These are phyloP conservation scores for Diatrype stigma DNA, from an alignment of 2,329 filamentous ascomycete species.

Conservation along the genomic window DNA sequence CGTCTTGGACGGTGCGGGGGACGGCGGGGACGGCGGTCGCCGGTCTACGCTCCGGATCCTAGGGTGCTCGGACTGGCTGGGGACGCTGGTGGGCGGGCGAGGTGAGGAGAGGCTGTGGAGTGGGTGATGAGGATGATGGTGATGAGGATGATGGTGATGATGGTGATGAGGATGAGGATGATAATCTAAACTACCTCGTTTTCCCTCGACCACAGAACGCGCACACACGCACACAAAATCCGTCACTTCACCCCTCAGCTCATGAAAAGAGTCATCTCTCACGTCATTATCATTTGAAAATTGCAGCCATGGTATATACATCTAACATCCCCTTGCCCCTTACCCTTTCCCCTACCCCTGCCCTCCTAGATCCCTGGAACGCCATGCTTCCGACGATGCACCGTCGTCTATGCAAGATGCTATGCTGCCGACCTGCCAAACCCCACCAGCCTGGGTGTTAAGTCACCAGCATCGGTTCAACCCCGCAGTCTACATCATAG, in stretches of 20 bases:
- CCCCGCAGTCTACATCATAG: conserved; percentile 56
- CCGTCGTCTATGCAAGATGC: conserved; percentile 28
- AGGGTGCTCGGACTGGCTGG: conserved; percentile 62
- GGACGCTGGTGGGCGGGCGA: conserved; percentile 49
- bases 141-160: not conserved
- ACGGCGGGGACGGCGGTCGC: conserved; percentile 23
- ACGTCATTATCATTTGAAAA: conserved; percentile 7
- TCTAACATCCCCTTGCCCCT: not conserved
- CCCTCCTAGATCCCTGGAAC: conserved; percentile 23
- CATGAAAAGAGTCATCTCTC: too few relatives aligned
- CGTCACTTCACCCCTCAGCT: too few relatives aligned
- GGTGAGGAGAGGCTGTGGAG: conserved; percentile 47
- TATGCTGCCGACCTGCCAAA: conserved; percentile 17
- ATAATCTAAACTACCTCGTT: too few relatives aligned
- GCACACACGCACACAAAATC: too few relatives aligned
- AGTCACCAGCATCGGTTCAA: conserved; percentile 11
- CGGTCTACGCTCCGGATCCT: conserved; percentile 48
- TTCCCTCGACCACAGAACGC: too few relatives aligned
- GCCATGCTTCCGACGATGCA: conserved; percentile 27
- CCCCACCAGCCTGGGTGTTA: conserved; percentile 5
- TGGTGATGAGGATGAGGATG: too few relatives aligned
- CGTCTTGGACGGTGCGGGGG: conserved; percentile 30
- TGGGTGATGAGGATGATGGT: conserved; percentile 24
- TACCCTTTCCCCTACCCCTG: conserved; percentile 5
- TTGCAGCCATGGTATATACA: conserved; percentile 18